A percentile compares a stretch with the other conserved stretches of the same genome.
These are phyloP conservation scores for Termitomyces sp. DNA, from an alignment of 768 basidiomycete genomes.

Conservation along the genomic window DNA sequence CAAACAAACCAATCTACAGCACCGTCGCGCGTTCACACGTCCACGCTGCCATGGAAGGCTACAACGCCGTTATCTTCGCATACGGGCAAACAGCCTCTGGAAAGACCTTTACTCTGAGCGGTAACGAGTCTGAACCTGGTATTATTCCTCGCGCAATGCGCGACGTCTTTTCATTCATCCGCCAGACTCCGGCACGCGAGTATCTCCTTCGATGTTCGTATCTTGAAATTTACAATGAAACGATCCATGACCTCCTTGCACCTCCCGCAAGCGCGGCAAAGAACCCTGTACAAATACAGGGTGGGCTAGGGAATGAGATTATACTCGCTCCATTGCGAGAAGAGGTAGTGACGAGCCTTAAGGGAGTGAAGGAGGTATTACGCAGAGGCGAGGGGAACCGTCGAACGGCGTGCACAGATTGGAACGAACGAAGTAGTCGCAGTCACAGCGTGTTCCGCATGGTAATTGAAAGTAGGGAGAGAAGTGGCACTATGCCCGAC, in stretches of 20 bases:
- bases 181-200: conserved; percentile 69
- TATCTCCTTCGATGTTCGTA: conserved; percentile 96
- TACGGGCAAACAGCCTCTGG: conserved; percentile 86
- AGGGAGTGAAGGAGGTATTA: conserved; percentile 80
- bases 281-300: conserved; percentile 70
- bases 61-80: conserved; percentile 93
- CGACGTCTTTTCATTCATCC: conserved; percentile 85
- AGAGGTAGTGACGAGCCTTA: conserved; percentile 89
- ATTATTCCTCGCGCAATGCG: conserved; percentile 92
- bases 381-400: conserved; percentile 82
- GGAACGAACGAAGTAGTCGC: conserved; percentile 93
- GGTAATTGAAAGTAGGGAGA: conserved; percentile 83
- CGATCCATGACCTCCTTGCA: conserved; percentile 80
- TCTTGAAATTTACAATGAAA: conserved; percentile 96
- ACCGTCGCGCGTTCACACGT: conserved; percentile 76
- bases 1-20: conserved; percentile 75
- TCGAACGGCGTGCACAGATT: conserved; percentile 94
- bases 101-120: conserved; percentile 54
- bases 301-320: conserved; percentile 51
- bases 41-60: conserved; percentile 93
- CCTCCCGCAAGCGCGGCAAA: conserved; percentile 48
- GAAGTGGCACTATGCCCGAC: conserved; percentile 28
- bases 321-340: conserved; percentile 76
- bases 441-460: conserved; percentile 94
- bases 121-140: conserved; percentile 79